phyloP scores from a whole-genome alignment of 768 basidiomycete species.

The Serendipita sp. region DNA sequence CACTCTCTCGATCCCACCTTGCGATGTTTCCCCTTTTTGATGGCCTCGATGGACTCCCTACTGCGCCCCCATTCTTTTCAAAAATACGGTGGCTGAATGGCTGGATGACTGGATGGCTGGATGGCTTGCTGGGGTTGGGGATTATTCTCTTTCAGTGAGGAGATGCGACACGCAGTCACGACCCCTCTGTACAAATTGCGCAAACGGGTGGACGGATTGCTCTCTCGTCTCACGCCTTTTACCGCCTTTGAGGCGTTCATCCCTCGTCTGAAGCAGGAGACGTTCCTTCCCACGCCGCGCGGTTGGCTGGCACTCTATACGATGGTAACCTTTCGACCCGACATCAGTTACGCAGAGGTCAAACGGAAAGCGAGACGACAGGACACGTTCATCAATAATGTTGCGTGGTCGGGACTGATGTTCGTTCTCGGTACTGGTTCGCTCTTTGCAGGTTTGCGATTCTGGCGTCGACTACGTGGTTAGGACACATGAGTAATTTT shows the following conservation, averaged over 20 bases:
- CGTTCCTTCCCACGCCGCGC: slow-evolving; percentile 25
- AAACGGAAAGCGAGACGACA: slow-evolving; percentile 56
- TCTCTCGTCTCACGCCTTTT: slow-evolving; percentile 17
- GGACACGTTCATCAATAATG: slow-evolving; percentile 36
- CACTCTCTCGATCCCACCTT: slow-evolving; percentile 11
- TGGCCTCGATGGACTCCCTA: neutral
- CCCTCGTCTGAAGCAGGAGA: slow-evolving; percentile 5
- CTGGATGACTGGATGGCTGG: too few relatives aligned
- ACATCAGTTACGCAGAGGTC: slow-evolving; percentile 78
- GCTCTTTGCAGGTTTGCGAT: slow-evolving; percentile 27
- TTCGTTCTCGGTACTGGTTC: slow-evolving; percentile 22
- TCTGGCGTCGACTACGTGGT: slow-evolving; percentile 14
- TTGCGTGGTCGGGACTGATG: slow-evolving; percentile 26
- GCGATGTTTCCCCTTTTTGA: too few relatives aligned
- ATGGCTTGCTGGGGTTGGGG: too few relatives aligned
- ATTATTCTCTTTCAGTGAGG: slow-evolving; percentile 36
- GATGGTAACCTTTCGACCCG: slow-evolving; percentile 95
- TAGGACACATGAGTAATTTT: too few relatives aligned
- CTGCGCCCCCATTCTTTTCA: neutral
- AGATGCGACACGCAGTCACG: slow-evolving; percentile 88
- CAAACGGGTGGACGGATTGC: slow-evolving; percentile 60
- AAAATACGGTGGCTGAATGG: too few relatives aligned
- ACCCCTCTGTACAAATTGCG: slow-evolving; percentile 64
- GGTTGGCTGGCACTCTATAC: slow-evolving; percentile 93
- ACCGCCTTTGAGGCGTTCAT: slow-evolving; percentile 34